These are phyloP conservation scores for Trifolium repens DNA, from an alignment of 306 rosid species.

Conservation along the genomic window DNA sequence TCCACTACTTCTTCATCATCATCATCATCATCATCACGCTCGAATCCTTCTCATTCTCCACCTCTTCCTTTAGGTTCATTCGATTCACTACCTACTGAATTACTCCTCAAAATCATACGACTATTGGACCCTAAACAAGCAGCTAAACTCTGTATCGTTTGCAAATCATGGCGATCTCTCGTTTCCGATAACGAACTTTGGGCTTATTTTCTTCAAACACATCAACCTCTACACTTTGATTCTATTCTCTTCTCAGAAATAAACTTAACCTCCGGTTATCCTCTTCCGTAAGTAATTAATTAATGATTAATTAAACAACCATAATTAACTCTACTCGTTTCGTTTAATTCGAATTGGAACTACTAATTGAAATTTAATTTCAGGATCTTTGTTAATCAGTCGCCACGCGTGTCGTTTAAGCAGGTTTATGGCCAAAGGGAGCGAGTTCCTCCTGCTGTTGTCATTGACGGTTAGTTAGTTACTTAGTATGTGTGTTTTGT, in stretches of 20 bases:
- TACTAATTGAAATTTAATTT: neutral
- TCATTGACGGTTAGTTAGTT: constrained; percentile 74
- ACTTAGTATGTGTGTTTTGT: too few species aligned
- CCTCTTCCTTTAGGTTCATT: constrained; percentile 45
- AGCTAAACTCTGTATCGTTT: constrained; percentile 51
- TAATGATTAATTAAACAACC: too few species aligned
- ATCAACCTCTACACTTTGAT: constrained; percentile 46
- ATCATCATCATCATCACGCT: neutral
- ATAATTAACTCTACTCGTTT: too few species aligned
- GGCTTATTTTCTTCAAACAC: constrained; percentile 57
- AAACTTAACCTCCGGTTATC: constrained; percentile 54
- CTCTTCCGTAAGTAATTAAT: constrained; percentile 57
- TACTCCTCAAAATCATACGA: constrained; percentile 60
- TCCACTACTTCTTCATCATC: neutral
- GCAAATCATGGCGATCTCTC: constrained; percentile 56
- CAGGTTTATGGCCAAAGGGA: constrained; percentile 61
- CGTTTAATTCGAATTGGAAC: neutral
- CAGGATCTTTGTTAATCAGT: constrained; percentile 21
- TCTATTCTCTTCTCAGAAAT: constrained; percentile 64
- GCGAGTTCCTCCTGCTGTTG: constrained; percentile 66
- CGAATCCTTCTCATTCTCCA: neutral
- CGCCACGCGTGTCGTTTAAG: constrained; percentile 59
- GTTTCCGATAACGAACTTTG: constrained; percentile 61
- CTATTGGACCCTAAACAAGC: constrained; percentile 72
- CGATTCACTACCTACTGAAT: constrained; percentile 65